Evolutionary conservation across 805 yeast genomes (phyloP).

Genomic region (Cyberlindnera bimundalis): DNA sequence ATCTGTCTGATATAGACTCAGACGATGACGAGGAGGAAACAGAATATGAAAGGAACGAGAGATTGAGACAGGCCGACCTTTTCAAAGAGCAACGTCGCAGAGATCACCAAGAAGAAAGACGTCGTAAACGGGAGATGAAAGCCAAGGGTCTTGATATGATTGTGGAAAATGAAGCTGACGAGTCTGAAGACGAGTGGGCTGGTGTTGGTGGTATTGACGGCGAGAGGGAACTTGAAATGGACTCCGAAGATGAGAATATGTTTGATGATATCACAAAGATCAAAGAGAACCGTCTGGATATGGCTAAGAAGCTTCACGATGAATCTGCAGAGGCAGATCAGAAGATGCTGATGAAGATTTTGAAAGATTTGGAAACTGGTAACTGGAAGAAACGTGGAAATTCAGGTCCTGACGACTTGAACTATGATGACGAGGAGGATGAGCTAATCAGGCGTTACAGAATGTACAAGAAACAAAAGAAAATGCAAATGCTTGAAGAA

Average conservation of each 20-base stretch:
- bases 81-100: constrained; percentile 23
- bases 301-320: constrained; percentile 54
- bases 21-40: constrained; percentile 25
- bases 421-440: constrained; percentile 74
- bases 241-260: constrained; percentile 76
- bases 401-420: constrained; percentile 52
- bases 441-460: constrained; percentile 39
- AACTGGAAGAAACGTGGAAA: constrained; percentile 58
- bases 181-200: constrained; percentile 85
- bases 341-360: constrained; percentile 59
- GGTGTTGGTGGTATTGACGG: constrained; percentile 77
- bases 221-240: constrained; percentile 45
- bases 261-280: constrained; percentile 64
- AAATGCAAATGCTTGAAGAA: constrained; percentile 45
- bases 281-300: constrained; percentile 53
- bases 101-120: constrained; percentile 23
- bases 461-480: constrained; percentile 24
- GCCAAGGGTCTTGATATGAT: constrained; percentile 54
- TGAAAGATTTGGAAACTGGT: constrained; percentile 71
- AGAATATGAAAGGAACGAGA: constrained; percentile 20
- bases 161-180: constrained; percentile 81
- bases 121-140: constrained; percentile 50
- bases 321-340: constrained; percentile 62
- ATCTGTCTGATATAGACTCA: constrained; percentile 15
- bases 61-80: constrained; percentile 21